Conservation (phyloP, 2,329 filamentous ascomycete species). For the Triangularia verruculosa region DNA sequence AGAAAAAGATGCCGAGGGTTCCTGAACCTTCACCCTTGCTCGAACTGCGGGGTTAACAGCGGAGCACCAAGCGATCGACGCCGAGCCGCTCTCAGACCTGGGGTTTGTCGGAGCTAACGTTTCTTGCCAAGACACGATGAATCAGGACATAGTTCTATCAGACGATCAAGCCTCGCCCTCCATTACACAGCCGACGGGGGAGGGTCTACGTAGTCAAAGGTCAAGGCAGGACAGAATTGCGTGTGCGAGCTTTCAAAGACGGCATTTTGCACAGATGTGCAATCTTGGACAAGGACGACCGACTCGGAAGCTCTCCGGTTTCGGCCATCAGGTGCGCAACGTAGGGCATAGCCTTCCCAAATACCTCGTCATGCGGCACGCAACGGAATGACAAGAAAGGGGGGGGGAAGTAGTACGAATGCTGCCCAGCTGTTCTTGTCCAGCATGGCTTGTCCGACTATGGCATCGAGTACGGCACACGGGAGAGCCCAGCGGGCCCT, state of each 20-base stretch:
- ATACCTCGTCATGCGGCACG: not conserved
- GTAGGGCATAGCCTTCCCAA: not conserved
- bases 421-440: not conserved
- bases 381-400: not conserved
- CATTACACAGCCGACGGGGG: not conserved
- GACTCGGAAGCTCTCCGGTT: constrained; percentile 1
- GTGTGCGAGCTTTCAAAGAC: not conserved
- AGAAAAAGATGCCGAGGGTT: not conserved
- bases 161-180: not conserved
- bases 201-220: not conserved
- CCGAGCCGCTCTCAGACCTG: not conserved
- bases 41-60: constrained; percentile 2
- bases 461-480: not conserved
- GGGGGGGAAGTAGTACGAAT: not conserved
- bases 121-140: not conserved
- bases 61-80: not conserved
- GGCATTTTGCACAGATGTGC: not conserved
- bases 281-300: not conserved
- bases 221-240: not conserved
- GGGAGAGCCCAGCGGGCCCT: not conserved
- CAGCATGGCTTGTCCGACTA: not conserved
- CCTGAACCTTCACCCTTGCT: not conserved
- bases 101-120: constrained; percentile 1
- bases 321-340: not conserved
- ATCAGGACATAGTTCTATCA: no score